Conservation (phyloP, 192 early-diverging fungal species). For the Linnemannia schmuckeri region DNA sequence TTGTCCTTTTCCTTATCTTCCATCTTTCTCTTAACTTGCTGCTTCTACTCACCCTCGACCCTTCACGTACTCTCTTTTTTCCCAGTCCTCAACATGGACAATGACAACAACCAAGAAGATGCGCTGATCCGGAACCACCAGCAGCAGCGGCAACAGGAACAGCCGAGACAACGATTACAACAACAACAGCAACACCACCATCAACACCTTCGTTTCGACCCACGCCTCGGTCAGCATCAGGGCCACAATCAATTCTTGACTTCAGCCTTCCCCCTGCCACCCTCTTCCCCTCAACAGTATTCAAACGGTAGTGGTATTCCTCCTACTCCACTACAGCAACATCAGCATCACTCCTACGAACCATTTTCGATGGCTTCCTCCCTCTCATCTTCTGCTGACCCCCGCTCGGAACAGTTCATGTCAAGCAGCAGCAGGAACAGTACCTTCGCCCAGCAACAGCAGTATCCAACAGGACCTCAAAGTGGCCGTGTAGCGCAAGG, state of each 20-base stretch:
- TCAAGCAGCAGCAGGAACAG: background rate
- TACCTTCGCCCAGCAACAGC: background rate
- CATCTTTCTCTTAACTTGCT: background rate
- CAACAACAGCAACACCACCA: background rate
- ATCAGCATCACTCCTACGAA: background rate
- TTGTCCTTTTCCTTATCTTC: background rate
- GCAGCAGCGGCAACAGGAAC: background rate
- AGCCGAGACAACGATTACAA: background rate
- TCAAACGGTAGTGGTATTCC: background rate
- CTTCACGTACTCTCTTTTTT: background rate
- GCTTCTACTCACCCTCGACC: background rate
- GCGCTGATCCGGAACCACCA: background rate
- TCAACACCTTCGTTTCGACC: background rate
- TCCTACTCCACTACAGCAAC: constrained; percentile 1
- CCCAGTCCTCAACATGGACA: background rate
- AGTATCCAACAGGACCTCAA: background rate
- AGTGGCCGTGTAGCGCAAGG: background rate
- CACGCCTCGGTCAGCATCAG: background rate
- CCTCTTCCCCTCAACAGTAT: background rate
- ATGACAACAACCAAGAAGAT: background rate
- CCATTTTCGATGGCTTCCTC: background rate
- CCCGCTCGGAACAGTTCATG: background rate
- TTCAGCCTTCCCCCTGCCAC: background rate
- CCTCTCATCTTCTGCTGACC: background rate
- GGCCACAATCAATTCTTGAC: background rate